These are phyloP conservation scores for Nakaseomyces sp. DNA, from an alignment of 1,139 yeast species.

Conservation along the genomic window DNA sequence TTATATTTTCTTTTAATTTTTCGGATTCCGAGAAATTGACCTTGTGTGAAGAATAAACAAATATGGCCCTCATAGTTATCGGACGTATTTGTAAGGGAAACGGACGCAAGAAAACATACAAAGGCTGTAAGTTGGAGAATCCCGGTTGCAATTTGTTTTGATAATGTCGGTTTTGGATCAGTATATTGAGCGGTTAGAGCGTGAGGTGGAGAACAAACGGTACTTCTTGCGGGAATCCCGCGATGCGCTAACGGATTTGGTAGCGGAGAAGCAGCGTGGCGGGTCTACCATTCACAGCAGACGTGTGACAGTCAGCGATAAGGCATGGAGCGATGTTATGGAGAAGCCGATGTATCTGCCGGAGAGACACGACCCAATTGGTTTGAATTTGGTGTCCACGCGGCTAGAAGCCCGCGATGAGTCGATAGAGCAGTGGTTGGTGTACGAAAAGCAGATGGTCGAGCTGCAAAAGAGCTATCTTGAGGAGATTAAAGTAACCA, in stretches of 20 bases:
- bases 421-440: conserved; percentile 5
- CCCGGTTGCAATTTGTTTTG: too few relatives aligned
- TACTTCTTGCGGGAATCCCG: conserved; percentile 23
- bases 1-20: too few relatives aligned
- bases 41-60: too few relatives aligned
- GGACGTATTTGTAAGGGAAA: too few relatives aligned
- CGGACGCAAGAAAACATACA: too few relatives aligned
- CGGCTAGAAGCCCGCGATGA: conserved; percentile 5
- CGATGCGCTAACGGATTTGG: conserved; percentile 15
- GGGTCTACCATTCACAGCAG: conserved; percentile 2
- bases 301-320: conserved; percentile 5
- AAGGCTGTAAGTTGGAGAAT: too few relatives aligned
- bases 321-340: conserved; percentile 19
- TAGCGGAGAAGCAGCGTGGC: neutral
- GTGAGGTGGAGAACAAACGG: conserved; percentile 24
- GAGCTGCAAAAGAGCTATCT: neutral
- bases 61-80: too few relatives aligned
- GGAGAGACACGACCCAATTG: conserved; percentile 30
- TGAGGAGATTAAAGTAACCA: conserved; percentile 8
- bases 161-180: conserved; percentile 9
- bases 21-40: too few relatives aligned
- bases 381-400: conserved; percentile 19
- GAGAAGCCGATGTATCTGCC: conserved; percentile 24
- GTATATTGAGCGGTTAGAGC: conserved; percentile 19
- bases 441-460: neutral